Conservation (phyloP, 768 basidiomycete genomes). For the Amanita subjunquillea region DNA sequence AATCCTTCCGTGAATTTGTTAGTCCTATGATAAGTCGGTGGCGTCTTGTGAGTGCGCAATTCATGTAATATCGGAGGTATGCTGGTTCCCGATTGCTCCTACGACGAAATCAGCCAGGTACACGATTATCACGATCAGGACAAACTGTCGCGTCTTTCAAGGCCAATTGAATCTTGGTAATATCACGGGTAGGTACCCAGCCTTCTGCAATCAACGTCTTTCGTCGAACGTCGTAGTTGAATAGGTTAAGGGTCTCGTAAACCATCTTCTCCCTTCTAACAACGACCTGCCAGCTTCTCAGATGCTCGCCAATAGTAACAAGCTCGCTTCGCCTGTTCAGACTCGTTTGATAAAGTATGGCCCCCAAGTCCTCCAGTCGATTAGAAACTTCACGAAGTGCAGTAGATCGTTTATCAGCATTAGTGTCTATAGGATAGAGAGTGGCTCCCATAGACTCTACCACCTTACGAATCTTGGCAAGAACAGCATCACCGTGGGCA, state of each 20-base stretch:
- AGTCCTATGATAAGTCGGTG: conserved; percentile 90
- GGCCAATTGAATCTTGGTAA: conserved; percentile 75
- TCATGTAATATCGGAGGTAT: conserved; percentile 91
- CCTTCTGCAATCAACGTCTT: conserved; percentile 96
- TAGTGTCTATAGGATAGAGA: conserved; percentile 91
- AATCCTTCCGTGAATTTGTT: conserved; percentile 96
- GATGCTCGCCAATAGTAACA: conserved; percentile 70
- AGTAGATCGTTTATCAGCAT: conserved; percentile 85
- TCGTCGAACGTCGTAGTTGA: conserved; percentile 88
- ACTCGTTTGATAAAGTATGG: conserved; percentile 83
- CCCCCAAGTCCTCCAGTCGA: conserved; percentile 87
- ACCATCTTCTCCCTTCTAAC: conserved; percentile 94
- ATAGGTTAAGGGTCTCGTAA: conserved; percentile 90
- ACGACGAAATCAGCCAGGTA: conserved; percentile 13
- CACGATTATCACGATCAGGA: conserved; percentile 12
- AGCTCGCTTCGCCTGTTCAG: conserved; percentile 76
- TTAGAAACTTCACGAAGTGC: conserved; percentile 81
- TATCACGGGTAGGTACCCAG: conserved; percentile 94
- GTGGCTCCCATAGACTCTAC: conserved; percentile 99
- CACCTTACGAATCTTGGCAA: conserved; percentile 96
- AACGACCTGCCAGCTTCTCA: conserved; percentile 89
- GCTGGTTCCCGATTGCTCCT: conserved; percentile 88
- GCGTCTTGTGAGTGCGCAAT: conserved; percentile 79
- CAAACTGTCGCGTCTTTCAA: conserved; percentile 78
- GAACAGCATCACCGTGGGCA: conserved; percentile 86